These are phyloP conservation scores for Pestalotiopsis sp. DNA, from an alignment of 2,329 filamentous ascomycete species.

Conservation along the genomic window DNA sequence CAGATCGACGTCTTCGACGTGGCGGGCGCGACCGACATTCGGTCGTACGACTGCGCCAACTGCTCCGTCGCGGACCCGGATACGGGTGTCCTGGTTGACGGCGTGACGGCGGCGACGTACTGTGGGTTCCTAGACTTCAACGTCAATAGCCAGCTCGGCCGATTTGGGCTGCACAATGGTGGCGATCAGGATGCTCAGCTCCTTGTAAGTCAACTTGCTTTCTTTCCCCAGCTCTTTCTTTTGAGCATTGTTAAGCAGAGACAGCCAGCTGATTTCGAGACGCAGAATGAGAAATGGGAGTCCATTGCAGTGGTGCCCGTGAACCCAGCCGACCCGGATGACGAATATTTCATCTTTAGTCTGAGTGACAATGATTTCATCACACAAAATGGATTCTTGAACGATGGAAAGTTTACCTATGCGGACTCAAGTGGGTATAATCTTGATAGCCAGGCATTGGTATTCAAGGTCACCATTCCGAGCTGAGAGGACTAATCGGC, in stretches of 20 bases:
- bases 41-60: slow-evolving; percentile 42
- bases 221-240: background rate
- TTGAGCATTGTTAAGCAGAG: background rate
- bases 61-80: slow-evolving; percentile 27
- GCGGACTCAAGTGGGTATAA: slow-evolving; percentile 56
- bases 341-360: slow-evolving; percentile 67
- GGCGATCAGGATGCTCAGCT: slow-evolving; percentile 57
- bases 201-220: slow-evolving; percentile 34
- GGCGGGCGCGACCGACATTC: slow-evolving; percentile 60
- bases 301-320: slow-evolving; percentile 63
- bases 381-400: slow-evolving; percentile 65
- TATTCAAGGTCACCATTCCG: slow-evolving; percentile 55
- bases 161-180: slow-evolving; percentile 70
- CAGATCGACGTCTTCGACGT: slow-evolving; percentile 71
- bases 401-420: slow-evolving; percentile 57
- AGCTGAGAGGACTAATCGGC: slow-evolving; percentile 9
- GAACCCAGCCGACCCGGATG: slow-evolving; percentile 41
- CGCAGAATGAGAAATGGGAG: slow-evolving; percentile 76
- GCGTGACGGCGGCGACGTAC: slow-evolving; percentile 59
- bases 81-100: slow-evolving; percentile 52
- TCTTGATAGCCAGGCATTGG: slow-evolving; percentile 62
- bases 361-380: slow-evolving; percentile 76
- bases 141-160: slow-evolving; percentile 60
- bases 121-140: slow-evolving; percentile 71
- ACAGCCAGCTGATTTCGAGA: background rate